Evolutionary conservation across 352 stramenopile genomes (phyloP).

Genomic region (Pythium graminicola): DNA sequence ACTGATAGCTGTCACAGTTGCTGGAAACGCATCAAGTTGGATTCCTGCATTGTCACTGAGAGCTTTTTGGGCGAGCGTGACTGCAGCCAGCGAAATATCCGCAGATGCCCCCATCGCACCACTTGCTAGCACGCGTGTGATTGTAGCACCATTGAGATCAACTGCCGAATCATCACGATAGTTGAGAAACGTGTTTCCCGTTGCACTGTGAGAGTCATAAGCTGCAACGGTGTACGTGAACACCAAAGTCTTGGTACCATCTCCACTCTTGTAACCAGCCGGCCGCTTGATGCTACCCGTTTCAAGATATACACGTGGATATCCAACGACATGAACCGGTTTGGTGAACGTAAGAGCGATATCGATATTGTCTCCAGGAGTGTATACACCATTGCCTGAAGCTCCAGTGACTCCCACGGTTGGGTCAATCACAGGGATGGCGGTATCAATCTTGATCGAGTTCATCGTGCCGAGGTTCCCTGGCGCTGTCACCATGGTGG

Average conservation of each 20-base stretch:
- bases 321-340: slow-evolving; percentile 53
- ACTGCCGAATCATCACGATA: slow-evolving; percentile 57
- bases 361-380: slow-evolving; percentile 55
- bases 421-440: slow-evolving; percentile 44
- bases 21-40: slow-evolving; percentile 41
- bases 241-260: slow-evolving; percentile 46
- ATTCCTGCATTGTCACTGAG: slow-evolving; percentile 49
- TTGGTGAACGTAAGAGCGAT: slow-evolving; percentile 75
- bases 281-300: slow-evolving; percentile 61
- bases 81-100: slow-evolving; percentile 31
- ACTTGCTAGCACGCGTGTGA: slow-evolving; percentile 34
- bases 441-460: slow-evolving; percentile 57
- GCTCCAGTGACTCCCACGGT: slow-evolving; percentile 45
- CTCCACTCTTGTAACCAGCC: slow-evolving; percentile 55
- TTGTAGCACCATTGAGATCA: slow-evolving; percentile 59
- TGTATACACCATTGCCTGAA: slow-evolving; percentile 52
- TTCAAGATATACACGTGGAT: slow-evolving; percentile 65
- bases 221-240: slow-evolving; percentile 72
- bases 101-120: slow-evolving; percentile 22
- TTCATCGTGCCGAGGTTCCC: slow-evolving; percentile 51
- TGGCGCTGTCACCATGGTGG: slow-evolving; percentile 39
- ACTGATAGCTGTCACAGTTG: slow-evolving; percentile 37
- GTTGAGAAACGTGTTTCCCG: slow-evolving; percentile 46
- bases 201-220: slow-evolving; percentile 45
- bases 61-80: slow-evolving; percentile 32